Evolutionary conservation across 2,329 filamentous ascomycete genomes (phyloP).

Genomic region (Pseudogymnoascus sp.): DNA sequence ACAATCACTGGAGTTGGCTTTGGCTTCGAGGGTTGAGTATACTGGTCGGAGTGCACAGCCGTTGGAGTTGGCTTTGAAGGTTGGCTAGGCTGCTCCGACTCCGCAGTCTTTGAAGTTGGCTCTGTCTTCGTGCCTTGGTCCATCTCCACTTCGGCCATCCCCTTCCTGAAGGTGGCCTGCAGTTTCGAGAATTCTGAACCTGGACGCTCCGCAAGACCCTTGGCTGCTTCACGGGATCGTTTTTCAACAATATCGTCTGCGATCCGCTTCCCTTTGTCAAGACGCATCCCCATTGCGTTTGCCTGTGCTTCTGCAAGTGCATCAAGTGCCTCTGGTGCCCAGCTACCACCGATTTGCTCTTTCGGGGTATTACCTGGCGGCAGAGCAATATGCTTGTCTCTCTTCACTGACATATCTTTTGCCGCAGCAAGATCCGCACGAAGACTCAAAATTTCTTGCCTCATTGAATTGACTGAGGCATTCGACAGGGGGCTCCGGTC

Average conservation of each 20-base stretch:
- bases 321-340: too few relatives aligned
- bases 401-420: too few relatives aligned
- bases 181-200: neutral
- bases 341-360: neutral
- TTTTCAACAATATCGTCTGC: neutral
- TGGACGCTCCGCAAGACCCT: neutral
- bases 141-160: neutral
- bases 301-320: neutral
- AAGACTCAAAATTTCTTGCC: neutral
- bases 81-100: neutral
- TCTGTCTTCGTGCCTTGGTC: neutral
- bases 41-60: neutral
- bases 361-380: neutral
- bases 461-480: neutral
- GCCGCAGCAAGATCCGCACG: neutral
- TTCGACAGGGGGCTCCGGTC: neutral
- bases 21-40: neutral
- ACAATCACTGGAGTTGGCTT: neutral
- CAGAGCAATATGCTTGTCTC: too few relatives aligned
- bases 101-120: neutral
- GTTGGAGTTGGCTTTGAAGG: neutral
- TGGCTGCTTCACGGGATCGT: neutral
- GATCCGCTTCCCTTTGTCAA: neutral
- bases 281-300: too few relatives aligned
- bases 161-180: neutral